Base-by-base conservation (phyloP, 140 eudicot genomes). In the Bidens hawaiensis region DNA sequence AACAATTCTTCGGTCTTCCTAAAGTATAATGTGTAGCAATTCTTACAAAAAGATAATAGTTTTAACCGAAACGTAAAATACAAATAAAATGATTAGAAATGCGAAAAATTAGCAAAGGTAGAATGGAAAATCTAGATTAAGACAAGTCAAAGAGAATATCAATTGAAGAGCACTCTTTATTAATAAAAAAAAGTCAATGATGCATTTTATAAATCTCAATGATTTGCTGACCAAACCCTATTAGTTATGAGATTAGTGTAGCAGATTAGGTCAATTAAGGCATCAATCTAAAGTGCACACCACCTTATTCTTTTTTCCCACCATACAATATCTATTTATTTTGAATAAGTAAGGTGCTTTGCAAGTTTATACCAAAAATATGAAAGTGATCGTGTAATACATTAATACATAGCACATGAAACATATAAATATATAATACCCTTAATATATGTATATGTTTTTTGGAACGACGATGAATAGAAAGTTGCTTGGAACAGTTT, bases 201-300 rank as follows among this genome's bases (percentile, higher is more conserved):
- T 18, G 63, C 72, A 76, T 72, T 63, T 55, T 69, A 54, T 26
- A 69, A 33, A 14, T 50, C 81, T 45, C 63, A 19, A 33, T 49
- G 40, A 69, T 76, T 69, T 63, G 76, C 49, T 69, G 28, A 69
- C 48, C 58, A 48, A 34, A 62, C 70, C 62, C 72, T 36, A 68
- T 54, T 60, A 69, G 61, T 21, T 70, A 50, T 69, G 52, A 43
- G 33, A 45, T 69, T 63, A 69, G 76, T 76, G 81, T 69, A 65
- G 55, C 45, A 57, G 67, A 62, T 69, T 76, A 69, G 76, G 76
- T 76, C 81, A 76, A 76, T 62, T 64, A 55, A 16, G 64, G 76
- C 67, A 75, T 54, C 72, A 55, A 75, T 62, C 17, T 46, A 68
- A 68, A 61, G 80, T 46, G 80, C 53, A 63, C 59, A 57, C 70